Conservation (phyloP, 75 land plant genomes). For the Gnetum montanum region DNA sequence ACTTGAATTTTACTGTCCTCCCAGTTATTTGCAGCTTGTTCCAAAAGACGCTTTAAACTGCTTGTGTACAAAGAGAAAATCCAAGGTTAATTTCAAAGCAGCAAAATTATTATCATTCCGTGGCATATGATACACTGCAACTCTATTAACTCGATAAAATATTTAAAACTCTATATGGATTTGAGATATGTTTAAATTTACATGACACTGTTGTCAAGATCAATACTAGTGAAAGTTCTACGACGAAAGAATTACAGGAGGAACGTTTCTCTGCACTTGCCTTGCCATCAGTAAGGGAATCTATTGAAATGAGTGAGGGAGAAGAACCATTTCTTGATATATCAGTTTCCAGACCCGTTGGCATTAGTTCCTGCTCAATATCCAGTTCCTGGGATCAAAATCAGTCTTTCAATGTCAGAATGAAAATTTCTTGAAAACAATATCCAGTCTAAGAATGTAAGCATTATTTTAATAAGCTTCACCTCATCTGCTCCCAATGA, state of each 20-base stretch:
- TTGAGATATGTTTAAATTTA: no score
- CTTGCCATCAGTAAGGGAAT: background rate
- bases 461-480: background rate
- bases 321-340: background rate
- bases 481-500: conserved; percentile 38
- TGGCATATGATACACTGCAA: no score
- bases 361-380: background rate
- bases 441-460: background rate
- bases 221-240: no score
- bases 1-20: conserved; percentile 63
- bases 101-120: no score
- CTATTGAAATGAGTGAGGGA: background rate
- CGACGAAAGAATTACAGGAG: no score
- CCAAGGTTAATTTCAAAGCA: no score
- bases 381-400: background rate
- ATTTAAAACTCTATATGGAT: no score
- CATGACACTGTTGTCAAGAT: no score
- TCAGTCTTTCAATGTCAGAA: background rate
- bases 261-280: background rate
- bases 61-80: conserved; percentile 79
- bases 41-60: conserved; percentile 70
- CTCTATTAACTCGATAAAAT: no score
- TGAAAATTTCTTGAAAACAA: background rate
- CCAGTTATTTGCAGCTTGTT: conserved; percentile 74
- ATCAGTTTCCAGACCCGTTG: background rate